Percentiles rank a stretch among this genome's conserved stretches.
Conservation (phyloP, 495 filamentous ascomycete species). For the Lentithecium fluviatile region DNA sequence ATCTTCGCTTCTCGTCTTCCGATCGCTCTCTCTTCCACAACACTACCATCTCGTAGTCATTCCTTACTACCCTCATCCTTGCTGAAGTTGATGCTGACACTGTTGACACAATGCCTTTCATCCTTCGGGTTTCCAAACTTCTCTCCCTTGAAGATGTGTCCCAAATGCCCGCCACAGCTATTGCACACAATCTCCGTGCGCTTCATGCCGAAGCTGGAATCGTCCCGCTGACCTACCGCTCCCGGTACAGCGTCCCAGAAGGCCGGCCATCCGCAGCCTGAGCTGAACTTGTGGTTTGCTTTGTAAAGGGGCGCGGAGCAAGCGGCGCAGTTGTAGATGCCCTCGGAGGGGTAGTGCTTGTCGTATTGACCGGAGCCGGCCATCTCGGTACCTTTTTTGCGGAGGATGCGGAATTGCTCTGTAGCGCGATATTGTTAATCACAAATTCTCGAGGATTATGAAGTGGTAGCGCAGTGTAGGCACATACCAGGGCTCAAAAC, state of each 20-base stretch:
- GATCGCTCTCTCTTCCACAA: no score
- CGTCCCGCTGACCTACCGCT: constrained; percentile 76
- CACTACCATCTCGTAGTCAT: not conserved
- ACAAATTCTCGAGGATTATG: not conserved
- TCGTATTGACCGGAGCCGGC: constrained; percentile 79
- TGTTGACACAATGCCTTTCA: constrained; percentile 97
- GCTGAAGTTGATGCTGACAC: constrained; percentile 80
- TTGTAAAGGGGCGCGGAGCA: constrained; percentile 87
- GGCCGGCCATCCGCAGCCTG: constrained; percentile 95
- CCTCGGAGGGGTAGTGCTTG: constrained; percentile 70
- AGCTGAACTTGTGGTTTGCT: constrained; percentile 89
- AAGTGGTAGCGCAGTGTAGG: not conserved
- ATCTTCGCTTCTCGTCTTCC: no score
- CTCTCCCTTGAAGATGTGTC: constrained; percentile 97
- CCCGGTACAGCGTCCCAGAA: constrained; percentile 94
- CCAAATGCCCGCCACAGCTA: constrained; percentile 92
- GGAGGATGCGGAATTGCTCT: constrained; percentile 94
- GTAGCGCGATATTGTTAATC: constrained; percentile 1
- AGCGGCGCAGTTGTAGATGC: constrained; percentile 81
- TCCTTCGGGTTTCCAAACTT: constrained; percentile 82
- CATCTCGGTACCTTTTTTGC: constrained; percentile 85
- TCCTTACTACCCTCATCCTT: constrained; percentile 17
- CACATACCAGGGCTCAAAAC: constrained; percentile 69
- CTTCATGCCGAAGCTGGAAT: constrained; percentile 75
- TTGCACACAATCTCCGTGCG: constrained; percentile 90